phyloP scores from a whole-genome alignment of 140 eudicot species.

The Oenanthe javanica region DNA sequence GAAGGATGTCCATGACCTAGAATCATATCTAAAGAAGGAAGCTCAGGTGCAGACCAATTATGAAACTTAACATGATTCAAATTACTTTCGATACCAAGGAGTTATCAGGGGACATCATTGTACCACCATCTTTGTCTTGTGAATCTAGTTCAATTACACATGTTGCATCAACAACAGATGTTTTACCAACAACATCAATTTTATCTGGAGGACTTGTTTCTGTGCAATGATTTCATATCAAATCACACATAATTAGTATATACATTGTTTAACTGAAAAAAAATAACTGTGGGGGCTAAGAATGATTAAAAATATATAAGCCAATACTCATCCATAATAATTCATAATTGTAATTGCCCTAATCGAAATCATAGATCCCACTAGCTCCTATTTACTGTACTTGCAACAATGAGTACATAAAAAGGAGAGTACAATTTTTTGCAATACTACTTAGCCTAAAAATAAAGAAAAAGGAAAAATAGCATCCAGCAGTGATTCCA shows the following conservation, averaged over 20 bases:
- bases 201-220: background rate
- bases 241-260: background rate
- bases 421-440: background rate
- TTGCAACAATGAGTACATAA: too few species aligned
- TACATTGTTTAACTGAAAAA: background rate
- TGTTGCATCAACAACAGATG: background rate
- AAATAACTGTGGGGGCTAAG: background rate
- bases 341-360: too few species aligned
- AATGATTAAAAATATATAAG: too few species aligned
- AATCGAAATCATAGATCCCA: too few species aligned
- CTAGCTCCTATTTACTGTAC: too few species aligned
- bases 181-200: background rate
- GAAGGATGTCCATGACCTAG: slow-evolving; percentile 20
- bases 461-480: background rate
- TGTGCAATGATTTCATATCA: background rate
- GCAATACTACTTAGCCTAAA: background rate
- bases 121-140: background rate
- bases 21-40: slow-evolving; percentile 25
- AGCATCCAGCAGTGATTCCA: background rate
- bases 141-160: background rate
- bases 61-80: too few species aligned
- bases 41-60: slow-evolving; percentile 50
- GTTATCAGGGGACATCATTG: background rate
- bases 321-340: too few species aligned
- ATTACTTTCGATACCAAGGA: too few species aligned